phyloP scores from a whole-genome alignment of 2,329 filamentous ascomycete species.

The Aspergillus bombycis region DNA sequence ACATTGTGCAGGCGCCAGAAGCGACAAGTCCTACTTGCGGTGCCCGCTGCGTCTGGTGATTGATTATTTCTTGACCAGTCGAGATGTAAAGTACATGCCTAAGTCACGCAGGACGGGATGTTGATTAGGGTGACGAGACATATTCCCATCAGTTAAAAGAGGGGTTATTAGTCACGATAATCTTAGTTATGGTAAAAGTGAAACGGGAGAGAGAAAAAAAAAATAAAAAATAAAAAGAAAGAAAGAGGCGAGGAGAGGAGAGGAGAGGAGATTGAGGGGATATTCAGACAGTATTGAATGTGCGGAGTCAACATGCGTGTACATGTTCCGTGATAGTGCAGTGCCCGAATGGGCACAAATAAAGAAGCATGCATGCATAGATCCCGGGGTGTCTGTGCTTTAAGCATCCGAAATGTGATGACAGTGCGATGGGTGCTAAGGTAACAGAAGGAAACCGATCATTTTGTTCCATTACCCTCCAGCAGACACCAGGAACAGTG shows the following conservation, averaged over 20 bases:
- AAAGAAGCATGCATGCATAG: background rate
- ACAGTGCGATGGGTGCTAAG: background rate
- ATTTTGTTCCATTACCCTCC: background rate
- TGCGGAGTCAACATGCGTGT: background rate
- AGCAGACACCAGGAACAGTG: background rate
- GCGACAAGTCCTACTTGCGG: conserved; percentile 4
- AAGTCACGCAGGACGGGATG: conserved; percentile 11
- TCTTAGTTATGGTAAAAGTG: background rate
- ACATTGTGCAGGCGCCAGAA: conserved; percentile 24
- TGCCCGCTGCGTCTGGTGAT: background rate
- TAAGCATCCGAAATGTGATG: background rate
- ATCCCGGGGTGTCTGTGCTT: background rate
- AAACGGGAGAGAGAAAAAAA: background rate
- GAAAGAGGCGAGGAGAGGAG: too few relatives aligned
- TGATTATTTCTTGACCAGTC: background rate
- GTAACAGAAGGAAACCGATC: background rate
- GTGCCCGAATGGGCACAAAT: background rate
- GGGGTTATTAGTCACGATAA: background rate
- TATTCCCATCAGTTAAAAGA: background rate
- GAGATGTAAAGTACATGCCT: background rate
- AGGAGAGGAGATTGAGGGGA: background rate
- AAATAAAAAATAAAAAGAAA: background rate
- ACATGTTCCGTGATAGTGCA: background rate
- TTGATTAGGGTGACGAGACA: background rate
- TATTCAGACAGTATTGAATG: background rate